A percentile compares a stretch with the other conserved stretches of the same genome.
phyloP scores from a whole-genome alignment of 345 rosid genomes.

The Excoecaria agallocha region DNA sequence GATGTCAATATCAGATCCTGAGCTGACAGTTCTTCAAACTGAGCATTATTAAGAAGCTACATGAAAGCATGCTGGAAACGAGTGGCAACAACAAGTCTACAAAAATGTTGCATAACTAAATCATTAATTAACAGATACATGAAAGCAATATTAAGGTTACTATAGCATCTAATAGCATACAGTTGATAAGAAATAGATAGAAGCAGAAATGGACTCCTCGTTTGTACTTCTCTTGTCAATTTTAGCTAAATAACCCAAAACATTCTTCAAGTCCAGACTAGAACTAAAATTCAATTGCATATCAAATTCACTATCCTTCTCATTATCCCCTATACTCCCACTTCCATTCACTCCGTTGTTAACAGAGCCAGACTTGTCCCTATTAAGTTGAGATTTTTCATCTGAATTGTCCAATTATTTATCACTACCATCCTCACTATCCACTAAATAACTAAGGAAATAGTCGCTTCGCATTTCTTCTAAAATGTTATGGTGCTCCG shows the following conservation, averaged over 20 bases:
- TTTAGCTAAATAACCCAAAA: slow-evolving; percentile 45
- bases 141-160: no score
- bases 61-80: slow-evolving; percentile 91
- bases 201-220: slow-evolving; percentile 39
- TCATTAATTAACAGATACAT: background rate
- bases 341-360: slow-evolving; percentile 22
- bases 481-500: slow-evolving; percentile 71
- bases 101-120: slow-evolving; percentile 17
- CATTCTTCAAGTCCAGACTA: slow-evolving; percentile 47
- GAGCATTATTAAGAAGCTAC: slow-evolving; percentile 80
- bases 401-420: slow-evolving; percentile 17
- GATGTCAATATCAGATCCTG: slow-evolving; percentile 81
- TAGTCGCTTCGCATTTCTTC: slow-evolving; percentile 82
- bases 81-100: slow-evolving; percentile 70
- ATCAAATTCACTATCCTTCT: slow-evolving; percentile 20
- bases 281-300: slow-evolving; percentile 37
- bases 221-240: slow-evolving; percentile 33
- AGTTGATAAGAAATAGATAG: background rate
- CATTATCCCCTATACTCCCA: slow-evolving; percentile 24
- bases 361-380: slow-evolving; percentile 20
- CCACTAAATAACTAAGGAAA: slow-evolving; percentile 38
- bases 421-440: slow-evolving; percentile 21
- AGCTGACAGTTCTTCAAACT: slow-evolving; percentile 87
- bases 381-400: slow-evolving; percentile 23
- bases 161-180: background rate